Evolutionary conservation across 768 basidiomycete genomes (phyloP), one percentile per base, ranked within the genome.

Genomic region (Trametes coccinea): DNA sequence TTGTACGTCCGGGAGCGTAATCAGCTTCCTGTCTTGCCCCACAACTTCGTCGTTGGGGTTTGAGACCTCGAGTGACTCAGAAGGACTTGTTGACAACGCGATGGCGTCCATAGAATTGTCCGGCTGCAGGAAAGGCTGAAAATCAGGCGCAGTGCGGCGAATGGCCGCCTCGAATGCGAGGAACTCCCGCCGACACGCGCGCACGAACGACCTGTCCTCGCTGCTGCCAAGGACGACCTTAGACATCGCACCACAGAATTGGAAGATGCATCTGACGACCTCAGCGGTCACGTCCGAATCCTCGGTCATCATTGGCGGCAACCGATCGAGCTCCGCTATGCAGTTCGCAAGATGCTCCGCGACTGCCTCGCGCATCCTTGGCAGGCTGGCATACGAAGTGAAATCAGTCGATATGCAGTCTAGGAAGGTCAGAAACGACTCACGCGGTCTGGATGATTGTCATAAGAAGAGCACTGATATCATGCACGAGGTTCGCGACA

Each of bases 361-460:
- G 3, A 84, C 76, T 16, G 78, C 70, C 1, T 65, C 52, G 22
- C 64, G 74, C 5, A 88, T 74, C 16, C 66, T 63, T 3, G 84
- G 85, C 10, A 88, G 72, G 43, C 86, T 88, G 55, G 5, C n/a
- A n/a, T 30, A 31, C 60, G n/a, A 22, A 51, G 29, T 8, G 33
- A n/a, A 4, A 41, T 11, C 63, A 63, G 2, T 58, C 2, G 48
- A 31, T 22, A 22, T 22, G 22, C 22, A 22, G 22, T 22, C 22
- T 22, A 1, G 1, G 22, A 22, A 0, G 22, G 22, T 22, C 22
- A 33, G 3, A 43, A 31, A 40, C 27, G 2, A 74, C 83, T 45
- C 62, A 89, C 88, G 79, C 79, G 27, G 65, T 70, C 37, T 81
- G 79, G 45, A 89, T 86, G n/a, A 82, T 75, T 0, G 70, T 53